Conservation (phyloP, 208 protist species). For the Trypanosoma theileri region DNA sequence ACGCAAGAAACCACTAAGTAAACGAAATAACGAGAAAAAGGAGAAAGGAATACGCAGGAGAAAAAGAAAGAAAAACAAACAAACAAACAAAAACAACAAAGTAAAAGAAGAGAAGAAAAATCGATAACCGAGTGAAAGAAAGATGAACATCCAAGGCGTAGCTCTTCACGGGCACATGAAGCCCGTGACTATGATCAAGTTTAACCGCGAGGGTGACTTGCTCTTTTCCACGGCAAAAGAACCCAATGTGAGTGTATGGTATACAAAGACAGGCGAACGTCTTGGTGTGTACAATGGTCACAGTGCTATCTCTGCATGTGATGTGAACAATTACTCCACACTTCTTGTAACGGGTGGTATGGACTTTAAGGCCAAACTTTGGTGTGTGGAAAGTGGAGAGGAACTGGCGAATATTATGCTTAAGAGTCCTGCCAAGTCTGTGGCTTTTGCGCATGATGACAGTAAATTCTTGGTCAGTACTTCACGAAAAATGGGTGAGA, state of each 20-base stretch:
- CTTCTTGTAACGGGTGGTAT: slow-evolving; percentile 79
- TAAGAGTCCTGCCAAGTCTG: slow-evolving; percentile 62
- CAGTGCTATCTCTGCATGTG: slow-evolving; percentile 90
- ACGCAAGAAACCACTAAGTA: neutral
- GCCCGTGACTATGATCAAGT: slow-evolving; percentile 93
- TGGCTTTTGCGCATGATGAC: slow-evolving; percentile 92
- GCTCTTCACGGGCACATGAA: slow-evolving; percentile 91
- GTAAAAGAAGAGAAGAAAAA: neutral
- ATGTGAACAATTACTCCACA: slow-evolving; percentile 91
- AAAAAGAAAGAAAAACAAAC: slow-evolving; percentile 14
- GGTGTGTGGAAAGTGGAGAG: slow-evolving; percentile 93
- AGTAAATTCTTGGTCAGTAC: slow-evolving; percentile 89
- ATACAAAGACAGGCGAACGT: slow-evolving; percentile 92
- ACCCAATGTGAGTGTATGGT: slow-evolving; percentile 92
- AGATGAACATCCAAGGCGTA: slow-evolving; percentile 60
- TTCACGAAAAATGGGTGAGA: slow-evolving; percentile 77
- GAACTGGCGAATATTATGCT: slow-evolving; percentile 73
- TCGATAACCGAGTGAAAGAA: neutral
- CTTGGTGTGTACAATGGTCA: slow-evolving; percentile 96
- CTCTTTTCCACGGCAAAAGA: slow-evolving; percentile 96
- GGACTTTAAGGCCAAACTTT: slow-evolving; percentile 79
- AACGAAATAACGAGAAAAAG: slow-evolving; percentile 5
- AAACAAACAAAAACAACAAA: slow-evolving; percentile 17
- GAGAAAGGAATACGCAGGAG: neutral
- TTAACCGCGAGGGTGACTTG: slow-evolving; percentile 98